Conservation (phyloP, 176 grass and related monocot genomes). For the Oryza meridionalis region DNA sequence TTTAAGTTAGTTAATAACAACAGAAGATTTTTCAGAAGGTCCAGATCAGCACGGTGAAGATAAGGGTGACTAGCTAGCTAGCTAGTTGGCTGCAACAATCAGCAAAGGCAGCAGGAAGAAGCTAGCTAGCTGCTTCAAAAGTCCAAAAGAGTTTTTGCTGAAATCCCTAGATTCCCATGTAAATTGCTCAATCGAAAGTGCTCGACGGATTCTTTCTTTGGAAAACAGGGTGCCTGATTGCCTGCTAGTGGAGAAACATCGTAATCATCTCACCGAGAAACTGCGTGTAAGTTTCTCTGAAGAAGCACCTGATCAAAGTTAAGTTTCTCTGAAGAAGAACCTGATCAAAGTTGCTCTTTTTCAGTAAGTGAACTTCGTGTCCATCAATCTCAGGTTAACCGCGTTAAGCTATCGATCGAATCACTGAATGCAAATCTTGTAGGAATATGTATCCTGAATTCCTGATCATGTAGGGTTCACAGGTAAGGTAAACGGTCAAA, state of each 20-base stretch:
- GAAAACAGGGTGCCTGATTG: not conserved
- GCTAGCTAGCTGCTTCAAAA: conserved; percentile 5
- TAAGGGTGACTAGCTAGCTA: not conserved
- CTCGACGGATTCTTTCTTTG: not conserved
- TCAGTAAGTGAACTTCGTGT: not conserved
- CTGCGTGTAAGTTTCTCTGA: conserved; percentile 7
- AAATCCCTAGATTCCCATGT: not conserved
- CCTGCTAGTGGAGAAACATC: conserved; percentile 16
- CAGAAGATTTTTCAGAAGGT: conserved; percentile 37
- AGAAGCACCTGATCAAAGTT: not conserved
- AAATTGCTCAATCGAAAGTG: conserved; percentile 17
- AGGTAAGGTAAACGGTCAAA: not conserved
- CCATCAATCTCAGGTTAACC: not conserved
- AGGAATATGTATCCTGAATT: too few relatives aligned
- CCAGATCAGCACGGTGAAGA: not conserved
- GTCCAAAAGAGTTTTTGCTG: not conserved
- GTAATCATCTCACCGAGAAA: not conserved
- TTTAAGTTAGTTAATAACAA: not conserved
- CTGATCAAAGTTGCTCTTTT: not conserved
- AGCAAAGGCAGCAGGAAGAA: conserved; percentile 17
- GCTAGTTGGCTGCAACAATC: not conserved
- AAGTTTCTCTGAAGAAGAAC: not conserved
- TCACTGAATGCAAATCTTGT: not conserved
- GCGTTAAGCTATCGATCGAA: not conserved
- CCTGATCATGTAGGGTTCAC: not conserved